Percentiles rank a stretch among this genome's conserved stretches.
Conservation (phyloP, 108 stramenopile genomes). For the Aurantiochytrium sp. region DNA sequence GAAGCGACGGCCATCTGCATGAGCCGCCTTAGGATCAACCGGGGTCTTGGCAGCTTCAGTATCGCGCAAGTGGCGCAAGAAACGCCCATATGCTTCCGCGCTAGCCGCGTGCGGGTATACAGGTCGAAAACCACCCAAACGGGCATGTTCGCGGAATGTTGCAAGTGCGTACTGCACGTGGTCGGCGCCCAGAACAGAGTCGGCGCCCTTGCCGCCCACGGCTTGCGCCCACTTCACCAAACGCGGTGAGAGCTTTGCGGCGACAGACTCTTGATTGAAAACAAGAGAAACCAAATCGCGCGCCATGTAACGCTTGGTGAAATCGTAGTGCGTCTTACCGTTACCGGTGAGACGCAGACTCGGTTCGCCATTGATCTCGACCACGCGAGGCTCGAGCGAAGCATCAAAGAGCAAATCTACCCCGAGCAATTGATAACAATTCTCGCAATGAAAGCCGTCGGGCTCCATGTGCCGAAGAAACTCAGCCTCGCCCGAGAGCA, state of each 20-base stretch:
- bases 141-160: background rate
- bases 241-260: background rate
- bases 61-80: background rate
- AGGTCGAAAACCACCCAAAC: background rate
- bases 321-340: slow-evolving; percentile 3
- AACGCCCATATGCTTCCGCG: background rate
- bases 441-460: background rate
- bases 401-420: background rate
- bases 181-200: background rate
- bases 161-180: background rate
- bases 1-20: background rate
- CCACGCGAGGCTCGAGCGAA: background rate
- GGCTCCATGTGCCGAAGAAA: background rate
- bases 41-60: background rate
- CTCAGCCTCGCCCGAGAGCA: background rate
- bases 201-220: background rate
- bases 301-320: slow-evolving; percentile 8
- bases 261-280: background rate
- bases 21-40: background rate
- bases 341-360: background rate
- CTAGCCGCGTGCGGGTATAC: background rate
- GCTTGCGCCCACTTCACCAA: background rate
- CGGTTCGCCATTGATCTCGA: slow-evolving; percentile 7
- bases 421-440: background rate
- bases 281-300: background rate